Conservation (phyloP, 2,329 filamentous ascomycete genomes). For the Ophiostoma novo-ulmi region DNA sequence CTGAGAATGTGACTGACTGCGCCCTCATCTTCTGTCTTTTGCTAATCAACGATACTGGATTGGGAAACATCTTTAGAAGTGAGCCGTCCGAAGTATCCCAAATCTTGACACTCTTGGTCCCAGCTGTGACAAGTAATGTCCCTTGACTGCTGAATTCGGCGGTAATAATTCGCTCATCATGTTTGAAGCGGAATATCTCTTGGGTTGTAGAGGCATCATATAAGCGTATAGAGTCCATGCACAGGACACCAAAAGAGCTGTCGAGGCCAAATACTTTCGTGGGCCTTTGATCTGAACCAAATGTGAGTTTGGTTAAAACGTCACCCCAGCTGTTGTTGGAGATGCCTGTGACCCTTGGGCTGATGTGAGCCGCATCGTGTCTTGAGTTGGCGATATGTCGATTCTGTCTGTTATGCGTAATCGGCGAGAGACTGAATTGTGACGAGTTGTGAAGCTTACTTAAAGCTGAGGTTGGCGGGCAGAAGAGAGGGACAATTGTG, state of each 20-base stretch:
- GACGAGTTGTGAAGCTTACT: too few relatives aligned
- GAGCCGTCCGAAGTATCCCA: neutral
- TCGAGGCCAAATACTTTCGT: neutral
- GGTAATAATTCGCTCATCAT: neutral
- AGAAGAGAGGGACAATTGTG: too few relatives aligned
- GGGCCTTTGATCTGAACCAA: neutral
- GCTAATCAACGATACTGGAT: neutral
- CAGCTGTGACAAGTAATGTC: neutral
- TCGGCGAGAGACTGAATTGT: too few relatives aligned
- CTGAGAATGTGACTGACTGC: neutral
- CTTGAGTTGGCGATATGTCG: too few relatives aligned
- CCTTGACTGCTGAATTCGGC: neutral
- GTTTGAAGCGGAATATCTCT: neutral
- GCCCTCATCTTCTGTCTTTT: neutral
- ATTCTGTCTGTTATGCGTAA: too few relatives aligned
- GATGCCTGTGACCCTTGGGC: neutral
- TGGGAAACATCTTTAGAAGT: neutral
- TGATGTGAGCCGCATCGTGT: too few relatives aligned
- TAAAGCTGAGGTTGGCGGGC: too few relatives aligned
- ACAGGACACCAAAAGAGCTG: neutral
- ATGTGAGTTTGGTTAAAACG: neutral
- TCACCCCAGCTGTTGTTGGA: neutral
- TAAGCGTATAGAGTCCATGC: neutral
- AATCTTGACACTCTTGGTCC: neutral
- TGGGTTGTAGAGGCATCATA: neutral